A percentile compares a stretch with the other conserved stretches of the same genome.
phyloP scores from a whole-genome alignment of 805 yeast genomes.

The Tetrapisispora taiwanensis region DNA sequence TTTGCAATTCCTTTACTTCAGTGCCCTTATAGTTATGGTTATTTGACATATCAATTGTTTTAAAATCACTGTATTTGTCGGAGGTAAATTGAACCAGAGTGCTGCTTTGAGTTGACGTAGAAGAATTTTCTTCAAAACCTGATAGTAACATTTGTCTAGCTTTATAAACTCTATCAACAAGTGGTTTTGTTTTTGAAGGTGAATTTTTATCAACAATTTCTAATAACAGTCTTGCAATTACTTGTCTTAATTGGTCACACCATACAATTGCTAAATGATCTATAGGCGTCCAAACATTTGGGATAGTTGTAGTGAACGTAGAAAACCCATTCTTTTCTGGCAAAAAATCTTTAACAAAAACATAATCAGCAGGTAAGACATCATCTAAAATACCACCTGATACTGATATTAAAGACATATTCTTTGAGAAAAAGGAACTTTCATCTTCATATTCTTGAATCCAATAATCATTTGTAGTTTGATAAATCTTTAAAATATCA shows the following conservation, averaged over 20 bases:
- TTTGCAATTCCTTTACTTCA: background rate
- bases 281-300: conserved; percentile 85
- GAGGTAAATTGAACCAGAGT: background rate
- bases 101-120: too few species aligned
- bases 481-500: conserved; percentile 65
- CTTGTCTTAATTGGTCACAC: conserved; percentile 79
- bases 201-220: conserved; percentile 44
- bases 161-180: conserved; percentile 47
- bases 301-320: conserved; percentile 75
- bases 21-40: background rate
- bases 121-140: conserved; percentile 40
- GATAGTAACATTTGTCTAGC: conserved; percentile 39
- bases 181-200: conserved; percentile 41
- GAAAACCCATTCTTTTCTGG: conserved; percentile 75
- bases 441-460: conserved; percentile 40
- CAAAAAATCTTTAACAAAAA: conserved; percentile 58
- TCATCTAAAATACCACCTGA: conserved; percentile 81
- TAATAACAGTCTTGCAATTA: conserved; percentile 48
- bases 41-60: background rate
- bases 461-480: conserved; percentile 75
- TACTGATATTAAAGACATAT: conserved; percentile 68
- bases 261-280: conserved; percentile 94
- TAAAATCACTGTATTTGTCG: background rate
- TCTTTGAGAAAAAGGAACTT: conserved; percentile 20
- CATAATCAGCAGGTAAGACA: conserved; percentile 83